These are phyloP conservation scores for Areca catechu DNA, from an alignment of 176 grass and related monocot species.

Conservation along the genomic window DNA sequence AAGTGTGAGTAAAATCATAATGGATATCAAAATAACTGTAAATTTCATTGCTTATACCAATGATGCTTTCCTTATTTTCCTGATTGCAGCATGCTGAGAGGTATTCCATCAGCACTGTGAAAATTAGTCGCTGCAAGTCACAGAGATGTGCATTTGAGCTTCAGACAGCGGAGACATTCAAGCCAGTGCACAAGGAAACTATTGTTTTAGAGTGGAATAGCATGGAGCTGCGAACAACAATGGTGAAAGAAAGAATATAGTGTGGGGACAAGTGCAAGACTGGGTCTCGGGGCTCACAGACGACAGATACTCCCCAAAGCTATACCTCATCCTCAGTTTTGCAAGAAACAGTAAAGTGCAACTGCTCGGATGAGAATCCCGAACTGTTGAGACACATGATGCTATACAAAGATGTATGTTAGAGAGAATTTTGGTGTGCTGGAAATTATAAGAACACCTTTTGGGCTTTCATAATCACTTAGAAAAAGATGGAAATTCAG, in stretches of 20 bases:
- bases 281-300: too few species aligned
- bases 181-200: conserved; percentile 65
- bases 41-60: neutral
- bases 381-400: too few species aligned
- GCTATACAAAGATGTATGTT: too few species aligned
- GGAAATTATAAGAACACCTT: too few species aligned
- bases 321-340: too few species aligned
- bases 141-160: conserved; percentile 31
- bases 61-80: neutral
- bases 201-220: conserved; percentile 61
- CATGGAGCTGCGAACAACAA: conserved; percentile 35
- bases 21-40: neutral
- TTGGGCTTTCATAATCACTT: too few species aligned
- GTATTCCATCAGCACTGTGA: conserved; percentile 34
- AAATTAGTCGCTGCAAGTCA: conserved; percentile 64
- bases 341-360: too few species aligned
- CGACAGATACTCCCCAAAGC: too few species aligned
- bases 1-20: conserved; percentile 24
- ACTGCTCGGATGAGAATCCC: too few species aligned
- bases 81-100: conserved; percentile 25
- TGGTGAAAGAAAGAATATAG: conserved; percentile 50
- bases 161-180: conserved; percentile 13
- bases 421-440: too few species aligned
- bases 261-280: too few species aligned
- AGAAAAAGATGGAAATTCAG: too few species aligned